These are phyloP conservation scores for Yamadazyma ubonensis DNA, from an alignment of 805 yeast genomes.

Conservation along the genomic window DNA sequence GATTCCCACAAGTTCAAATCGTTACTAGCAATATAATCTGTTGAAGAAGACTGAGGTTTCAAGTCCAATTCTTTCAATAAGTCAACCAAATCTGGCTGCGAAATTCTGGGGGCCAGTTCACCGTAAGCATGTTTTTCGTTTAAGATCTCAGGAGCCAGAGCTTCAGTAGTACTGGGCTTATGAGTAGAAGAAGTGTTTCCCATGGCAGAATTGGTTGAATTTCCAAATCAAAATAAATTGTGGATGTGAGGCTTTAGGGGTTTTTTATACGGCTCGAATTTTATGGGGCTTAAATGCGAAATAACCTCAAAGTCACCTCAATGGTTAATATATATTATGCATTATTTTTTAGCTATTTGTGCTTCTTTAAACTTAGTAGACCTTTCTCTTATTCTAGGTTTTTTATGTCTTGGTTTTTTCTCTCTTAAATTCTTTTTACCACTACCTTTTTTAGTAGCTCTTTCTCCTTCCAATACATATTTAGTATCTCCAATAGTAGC, in stretches of 20 bases:
- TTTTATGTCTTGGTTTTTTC: slow-evolving; percentile 38
- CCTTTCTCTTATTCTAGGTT: slow-evolving; percentile 59
- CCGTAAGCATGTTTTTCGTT: slow-evolving; percentile 10
- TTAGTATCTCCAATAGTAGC: slow-evolving; percentile 54
- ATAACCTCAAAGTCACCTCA: neutral
- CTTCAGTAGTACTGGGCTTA: neutral
- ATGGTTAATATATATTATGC: neutral
- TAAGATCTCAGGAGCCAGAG: neutral
- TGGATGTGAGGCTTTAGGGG: slow-evolving; percentile 6
- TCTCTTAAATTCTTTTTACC: slow-evolving; percentile 49
- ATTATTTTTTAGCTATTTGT: too few species aligned
- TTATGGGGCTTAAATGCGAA: neutral
- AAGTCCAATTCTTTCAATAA: slow-evolving; percentile 19
- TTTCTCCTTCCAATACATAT: slow-evolving; percentile 63
- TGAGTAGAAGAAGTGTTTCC: slow-evolving; percentile 11
- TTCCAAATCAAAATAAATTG: too few species aligned
- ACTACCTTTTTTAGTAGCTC: slow-evolving; percentile 72
- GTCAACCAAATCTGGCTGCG: slow-evolving; percentile 7
- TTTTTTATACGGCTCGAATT: slow-evolving; percentile 7
- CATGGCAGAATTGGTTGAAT: slow-evolving; percentile 6
- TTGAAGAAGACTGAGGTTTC: neutral
- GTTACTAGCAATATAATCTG: slow-evolving; percentile 17
- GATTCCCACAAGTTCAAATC: slow-evolving; percentile 45
- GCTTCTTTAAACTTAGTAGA: slow-evolving; percentile 47
- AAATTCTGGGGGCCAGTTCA: slow-evolving; percentile 1